These are phyloP conservation scores for Polysphondylium violaceum DNA, from an alignment of 78 protist species.

Conservation along the genomic window DNA sequence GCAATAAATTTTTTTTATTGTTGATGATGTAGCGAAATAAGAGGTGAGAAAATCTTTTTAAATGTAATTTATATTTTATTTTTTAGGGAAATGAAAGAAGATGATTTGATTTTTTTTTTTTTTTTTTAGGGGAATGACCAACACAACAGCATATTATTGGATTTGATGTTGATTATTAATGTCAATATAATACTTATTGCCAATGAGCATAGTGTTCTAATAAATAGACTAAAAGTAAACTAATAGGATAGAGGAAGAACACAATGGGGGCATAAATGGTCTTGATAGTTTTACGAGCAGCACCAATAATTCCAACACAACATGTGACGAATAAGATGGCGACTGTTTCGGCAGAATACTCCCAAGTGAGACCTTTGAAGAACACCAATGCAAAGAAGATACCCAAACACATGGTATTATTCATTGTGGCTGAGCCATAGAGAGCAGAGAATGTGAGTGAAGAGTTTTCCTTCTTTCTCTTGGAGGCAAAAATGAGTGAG, in stretches of 20 bases:
- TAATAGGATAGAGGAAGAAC: conserved; percentile 72
- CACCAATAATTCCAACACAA: conserved; percentile 44
- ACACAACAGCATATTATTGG: no score
- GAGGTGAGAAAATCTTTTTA: no score
- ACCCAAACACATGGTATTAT: conserved; percentile 90
- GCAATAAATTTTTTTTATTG: no score
- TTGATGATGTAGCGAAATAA: no score
- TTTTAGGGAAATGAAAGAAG: no score
- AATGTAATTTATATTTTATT: no score
- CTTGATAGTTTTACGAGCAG: conserved; percentile 33
- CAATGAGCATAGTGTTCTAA: conserved; percentile 77
- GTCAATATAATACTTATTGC: no score
- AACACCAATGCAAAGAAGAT: conserved; percentile 76
- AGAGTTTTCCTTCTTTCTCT: conserved; percentile 73
- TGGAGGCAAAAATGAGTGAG: conserved; percentile 77
- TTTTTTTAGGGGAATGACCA: no score
- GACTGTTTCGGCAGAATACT: conserved; percentile 86
- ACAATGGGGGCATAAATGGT: conserved; percentile 30
- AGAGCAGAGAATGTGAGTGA: conserved; percentile 80
- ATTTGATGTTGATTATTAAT: no score
- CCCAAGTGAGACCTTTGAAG: conserved; percentile 85
- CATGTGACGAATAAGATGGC: conserved; percentile 73
- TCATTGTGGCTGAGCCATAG: conserved; percentile 90
- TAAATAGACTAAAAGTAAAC: conserved; percentile 64
- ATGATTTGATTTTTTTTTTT: no score